phyloP scores from a whole-genome alignment of 2,329 filamentous ascomycete species.

The Fusarium sp. region DNA sequence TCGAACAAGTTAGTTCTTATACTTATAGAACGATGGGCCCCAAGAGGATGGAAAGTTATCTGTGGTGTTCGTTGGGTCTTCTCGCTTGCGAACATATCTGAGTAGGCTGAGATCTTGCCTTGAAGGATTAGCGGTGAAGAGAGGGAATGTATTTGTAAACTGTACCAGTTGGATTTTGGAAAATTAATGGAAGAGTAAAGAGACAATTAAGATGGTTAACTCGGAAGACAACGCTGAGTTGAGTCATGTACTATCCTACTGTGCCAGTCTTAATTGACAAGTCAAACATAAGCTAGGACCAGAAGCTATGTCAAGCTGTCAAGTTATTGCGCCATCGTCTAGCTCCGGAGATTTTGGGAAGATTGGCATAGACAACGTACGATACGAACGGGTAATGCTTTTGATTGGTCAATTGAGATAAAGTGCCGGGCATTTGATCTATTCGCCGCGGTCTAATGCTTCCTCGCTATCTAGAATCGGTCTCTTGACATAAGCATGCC shows the following conservation, averaged over 20 bases:
- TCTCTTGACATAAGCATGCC: background rate
- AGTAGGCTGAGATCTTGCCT: accelerated
- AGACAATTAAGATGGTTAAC: too few relatives aligned
- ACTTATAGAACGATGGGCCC: too few relatives aligned
- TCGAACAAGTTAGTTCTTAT: too few relatives aligned
- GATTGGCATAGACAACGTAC: background rate
- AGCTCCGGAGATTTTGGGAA: background rate
- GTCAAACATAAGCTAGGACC: too few relatives aligned
- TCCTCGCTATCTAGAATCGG: background rate
- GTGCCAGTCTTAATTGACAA: too few relatives aligned
- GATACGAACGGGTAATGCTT: background rate
- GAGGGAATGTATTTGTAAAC: too few relatives aligned
- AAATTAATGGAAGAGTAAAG: background rate
- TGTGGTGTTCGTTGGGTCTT: background rate
- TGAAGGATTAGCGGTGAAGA: too few relatives aligned
- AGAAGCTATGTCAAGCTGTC: background rate
- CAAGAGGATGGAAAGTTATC: too few relatives aligned
- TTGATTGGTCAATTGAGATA: background rate
- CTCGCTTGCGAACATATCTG: background rate
- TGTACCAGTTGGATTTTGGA: background rate
- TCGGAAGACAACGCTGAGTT: too few relatives aligned
- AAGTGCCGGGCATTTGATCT: background rate
- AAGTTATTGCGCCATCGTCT: background rate
- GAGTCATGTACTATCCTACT: too few relatives aligned
- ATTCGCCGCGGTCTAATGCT: background rate